phyloP scores from a whole-genome alignment of 2,329 filamentous ascomycete species.

The Fusarium sp. region DNA sequence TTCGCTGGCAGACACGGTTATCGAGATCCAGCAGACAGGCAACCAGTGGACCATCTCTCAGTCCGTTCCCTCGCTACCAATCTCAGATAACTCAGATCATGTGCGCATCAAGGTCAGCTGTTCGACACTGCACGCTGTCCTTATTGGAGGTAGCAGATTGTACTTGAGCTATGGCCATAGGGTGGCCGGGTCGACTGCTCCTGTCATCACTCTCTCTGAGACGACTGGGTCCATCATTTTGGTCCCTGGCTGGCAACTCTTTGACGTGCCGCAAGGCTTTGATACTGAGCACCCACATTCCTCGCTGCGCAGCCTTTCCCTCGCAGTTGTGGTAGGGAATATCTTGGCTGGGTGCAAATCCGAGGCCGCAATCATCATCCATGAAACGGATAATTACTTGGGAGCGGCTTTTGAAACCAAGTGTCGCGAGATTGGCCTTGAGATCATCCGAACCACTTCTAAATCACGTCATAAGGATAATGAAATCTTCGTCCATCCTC shows the following conservation, averaged over 20 bases:
- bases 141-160: background rate
- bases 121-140: background rate
- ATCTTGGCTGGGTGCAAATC: background rate
- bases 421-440: background rate
- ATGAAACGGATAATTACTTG: background rate
- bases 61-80: background rate
- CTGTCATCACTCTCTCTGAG: background rate
- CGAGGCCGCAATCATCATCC: accelerated
- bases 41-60: background rate
- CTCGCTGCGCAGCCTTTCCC: background rate
- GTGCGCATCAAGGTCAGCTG: background rate
- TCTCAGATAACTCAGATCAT: background rate
- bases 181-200: background rate
- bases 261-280: background rate
- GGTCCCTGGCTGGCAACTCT: background rate
- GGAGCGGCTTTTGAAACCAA: background rate
- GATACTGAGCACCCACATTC: background rate
- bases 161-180: background rate
- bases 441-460: background rate
- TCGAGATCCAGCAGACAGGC: background rate
- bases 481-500: background rate
- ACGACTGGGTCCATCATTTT: background rate
- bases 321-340: background rate
- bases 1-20: background rate
- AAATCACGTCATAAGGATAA: background rate